phyloP scores from a whole-genome alignment of 164 flowering plant genomes.

The Chimonanthus salicifolius region DNA sequence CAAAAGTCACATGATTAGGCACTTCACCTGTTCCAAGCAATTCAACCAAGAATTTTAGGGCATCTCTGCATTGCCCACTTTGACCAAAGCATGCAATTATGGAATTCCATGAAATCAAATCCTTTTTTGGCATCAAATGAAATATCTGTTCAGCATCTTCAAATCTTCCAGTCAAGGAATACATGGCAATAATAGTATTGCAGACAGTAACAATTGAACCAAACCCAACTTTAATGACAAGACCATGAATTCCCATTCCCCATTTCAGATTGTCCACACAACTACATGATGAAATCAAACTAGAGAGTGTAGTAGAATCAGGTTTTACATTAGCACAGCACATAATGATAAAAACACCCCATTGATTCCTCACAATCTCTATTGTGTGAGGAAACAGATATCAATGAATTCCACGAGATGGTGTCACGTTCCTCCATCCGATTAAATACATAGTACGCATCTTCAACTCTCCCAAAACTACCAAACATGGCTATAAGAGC shows the following conservation, averaged over 20 bases:
- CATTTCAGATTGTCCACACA: constrained; percentile 42
- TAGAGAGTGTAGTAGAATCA: constrained; percentile 53
- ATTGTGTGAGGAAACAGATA: constrained; percentile 55
- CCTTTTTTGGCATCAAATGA: constrained; percentile 46
- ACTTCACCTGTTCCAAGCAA: constrained; percentile 24
- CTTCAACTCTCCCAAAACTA: constrained; percentile 33
- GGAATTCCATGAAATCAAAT: constrained; percentile 77
- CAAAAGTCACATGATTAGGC: constrained; percentile 51
- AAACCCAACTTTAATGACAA: constrained; percentile 45
- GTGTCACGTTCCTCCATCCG: constrained; percentile 56
- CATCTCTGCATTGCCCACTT: constrained; percentile 32
- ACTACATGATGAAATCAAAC: constrained; percentile 47
- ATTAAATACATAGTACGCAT: constrained; percentile 45
- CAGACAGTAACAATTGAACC: constrained; percentile 42
- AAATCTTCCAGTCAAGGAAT: constrained; percentile 48
- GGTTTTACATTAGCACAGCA: constrained; percentile 33
- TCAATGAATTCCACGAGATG: constrained; percentile 85
- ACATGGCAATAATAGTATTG: constrained; percentile 68
- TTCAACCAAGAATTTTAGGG: constrained; percentile 36
- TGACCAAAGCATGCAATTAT: constrained; percentile 55
- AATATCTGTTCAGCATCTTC: constrained; percentile 44
- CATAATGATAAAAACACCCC: constrained; percentile 43
- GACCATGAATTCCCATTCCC: constrained; percentile 65
- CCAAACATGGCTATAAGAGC: constrained; percentile 72
- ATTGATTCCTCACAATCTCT: constrained; percentile 39